Conservation (phyloP, 169 alveolate genomes). For the Eimeria zaria region DNA sequence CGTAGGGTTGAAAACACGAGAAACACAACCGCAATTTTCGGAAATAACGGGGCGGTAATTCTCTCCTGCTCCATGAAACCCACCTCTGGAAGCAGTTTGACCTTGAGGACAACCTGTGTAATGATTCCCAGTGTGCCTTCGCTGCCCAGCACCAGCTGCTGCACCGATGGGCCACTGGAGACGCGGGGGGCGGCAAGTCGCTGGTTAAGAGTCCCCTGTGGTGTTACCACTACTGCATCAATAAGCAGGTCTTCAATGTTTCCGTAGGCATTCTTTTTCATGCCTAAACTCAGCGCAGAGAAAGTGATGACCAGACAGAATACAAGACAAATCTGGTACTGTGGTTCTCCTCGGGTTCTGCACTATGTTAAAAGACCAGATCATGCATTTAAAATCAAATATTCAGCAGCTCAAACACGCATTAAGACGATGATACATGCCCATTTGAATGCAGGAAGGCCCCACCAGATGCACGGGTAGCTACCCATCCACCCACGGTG, state of each 20-base stretch:
- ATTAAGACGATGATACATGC: neutral
- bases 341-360: neutral
- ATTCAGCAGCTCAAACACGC: neutral
- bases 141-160: constrained; percentile 90
- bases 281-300: constrained; percentile 86
- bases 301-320: neutral
- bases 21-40: neutral
- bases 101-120: constrained; percentile 91
- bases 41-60: neutral
- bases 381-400: neutral
- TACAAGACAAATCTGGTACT: neutral
- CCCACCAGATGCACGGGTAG: constrained; percentile 92
- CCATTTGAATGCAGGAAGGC: neutral
- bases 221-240: constrained; percentile 90
- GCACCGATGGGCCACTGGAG: constrained; percentile 92
- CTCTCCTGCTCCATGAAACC: neutral
- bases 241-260: constrained; percentile 93
- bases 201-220: constrained; percentile 90
- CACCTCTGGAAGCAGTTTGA: constrained; percentile 89
- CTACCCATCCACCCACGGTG: constrained; percentile 95
- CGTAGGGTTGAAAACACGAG: neutral
- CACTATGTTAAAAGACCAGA: neutral
- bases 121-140: constrained; percentile 94
- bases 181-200: constrained; percentile 91
- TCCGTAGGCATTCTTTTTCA: constrained; percentile 94